Conservation (phyloP, 257 asterid species). For the Sherardia arvensis region DNA sequence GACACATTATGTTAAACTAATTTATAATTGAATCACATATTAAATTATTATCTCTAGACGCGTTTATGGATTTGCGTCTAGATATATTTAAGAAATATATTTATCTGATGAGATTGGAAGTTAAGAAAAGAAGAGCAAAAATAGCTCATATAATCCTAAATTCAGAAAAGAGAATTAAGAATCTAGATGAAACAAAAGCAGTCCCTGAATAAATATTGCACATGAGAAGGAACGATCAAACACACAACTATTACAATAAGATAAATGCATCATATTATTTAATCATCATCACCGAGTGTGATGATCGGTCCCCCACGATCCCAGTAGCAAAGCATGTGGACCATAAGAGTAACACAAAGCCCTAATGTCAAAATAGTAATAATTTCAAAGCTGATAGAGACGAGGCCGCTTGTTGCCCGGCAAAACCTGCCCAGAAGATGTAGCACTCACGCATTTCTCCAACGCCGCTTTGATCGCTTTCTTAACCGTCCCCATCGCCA, state of each 20-base stretch:
- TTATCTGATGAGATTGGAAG: too few relatives aligned
- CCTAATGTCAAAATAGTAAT: not conserved
- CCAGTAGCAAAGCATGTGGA: not conserved
- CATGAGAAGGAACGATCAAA: too few relatives aligned
- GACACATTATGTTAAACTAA: too few relatives aligned
- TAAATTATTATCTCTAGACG: too few relatives aligned
- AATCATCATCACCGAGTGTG: not conserved
- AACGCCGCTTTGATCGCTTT: constrained; percentile 56
- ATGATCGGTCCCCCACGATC: constrained; percentile 1
- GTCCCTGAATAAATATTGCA: too few relatives aligned
- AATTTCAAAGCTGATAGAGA: constrained; percentile 37
- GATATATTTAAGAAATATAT: too few relatives aligned
- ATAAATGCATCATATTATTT: not conserved
- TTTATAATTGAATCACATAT: too few relatives aligned
- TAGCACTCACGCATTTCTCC: constrained; percentile 55
- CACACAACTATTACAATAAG: not conserved
- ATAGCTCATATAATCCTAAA: too few relatives aligned
- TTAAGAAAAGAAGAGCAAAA: too few relatives aligned
- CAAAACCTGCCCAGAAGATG: constrained; percentile 45
- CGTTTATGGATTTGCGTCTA: too few relatives aligned
- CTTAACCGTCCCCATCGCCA: constrained; percentile 31
- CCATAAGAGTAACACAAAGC: not conserved
- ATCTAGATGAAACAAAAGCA: too few relatives aligned
- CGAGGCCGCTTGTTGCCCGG: constrained; percentile 68
- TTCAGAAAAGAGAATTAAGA: too few relatives aligned